Evolutionary conservation across 768 basidiomycete genomes (phyloP), one percentile per base, ranked within the genome.

Genomic region (Hericium rajendrae): DNA sequence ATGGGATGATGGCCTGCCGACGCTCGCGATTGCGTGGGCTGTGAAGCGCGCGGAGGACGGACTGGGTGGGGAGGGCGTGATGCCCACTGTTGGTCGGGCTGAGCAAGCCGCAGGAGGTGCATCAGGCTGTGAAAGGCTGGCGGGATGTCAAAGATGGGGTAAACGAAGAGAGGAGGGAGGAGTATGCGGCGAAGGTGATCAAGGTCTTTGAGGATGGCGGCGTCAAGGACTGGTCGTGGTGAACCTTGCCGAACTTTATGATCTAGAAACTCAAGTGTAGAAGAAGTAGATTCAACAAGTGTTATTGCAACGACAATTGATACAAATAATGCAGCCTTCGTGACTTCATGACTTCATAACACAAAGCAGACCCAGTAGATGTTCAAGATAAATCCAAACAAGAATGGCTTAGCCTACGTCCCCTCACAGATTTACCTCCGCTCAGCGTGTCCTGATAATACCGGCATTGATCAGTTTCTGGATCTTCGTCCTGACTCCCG

Each of bases 381-480:
- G 43, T 58, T 20, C 43, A n/a, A 59, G 55, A 32, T 32, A 32
- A 32, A 32, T 32, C 32, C 46, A 43, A 22, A 50, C 10, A 56
- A 59, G 46, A 41, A 40, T 46, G 46, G 20, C 22, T 22, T 22
- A 22, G 22, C 22, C 22, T 32, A 26, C 26, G 2, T 26, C 26
- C 26, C 26, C 26, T 26, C 26, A 26, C 41, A 15, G 15, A 15
- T 43, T 18, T 15, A 15, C 20, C 15, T 15, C 43, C 15, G 43
- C 43, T 46, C 73, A 89, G 65, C 89, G 78, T 32, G 93, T 94
- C 73, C 80, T 84, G 75, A 97, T 94, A 67, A 97, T 90, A 57
- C 94, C 95, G 28, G 93, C 93, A 57, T 91, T 89, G 66, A 95
- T 76, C 51, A 97, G 77, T 73, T 94, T 94, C 75, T 84, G 79